A percentile compares a stretch with the other conserved stretches of the same genome.
These are phyloP conservation scores for Clonostachys solani DNA, from an alignment of 2,329 filamentous ascomycete genomes.

Conservation along the genomic window DNA sequence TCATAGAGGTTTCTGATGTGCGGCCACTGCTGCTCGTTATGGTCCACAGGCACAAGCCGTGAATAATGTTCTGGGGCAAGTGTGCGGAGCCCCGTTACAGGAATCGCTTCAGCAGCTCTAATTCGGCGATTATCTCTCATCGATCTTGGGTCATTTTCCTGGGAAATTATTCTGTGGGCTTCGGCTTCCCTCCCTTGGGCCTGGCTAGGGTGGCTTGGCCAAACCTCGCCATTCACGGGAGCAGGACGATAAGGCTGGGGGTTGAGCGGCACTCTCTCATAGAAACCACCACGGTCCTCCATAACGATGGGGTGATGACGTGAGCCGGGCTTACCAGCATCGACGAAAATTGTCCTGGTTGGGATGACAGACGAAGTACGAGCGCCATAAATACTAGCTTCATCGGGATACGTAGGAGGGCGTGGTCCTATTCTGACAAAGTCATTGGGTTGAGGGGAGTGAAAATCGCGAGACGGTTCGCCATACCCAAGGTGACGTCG, in stretches of 20 bases:
- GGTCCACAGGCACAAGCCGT: background rate
- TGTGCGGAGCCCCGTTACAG: background rate
- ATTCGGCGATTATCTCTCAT: background rate
- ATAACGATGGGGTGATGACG: constrained; percentile 15
- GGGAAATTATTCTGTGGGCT: constrained; percentile 4
- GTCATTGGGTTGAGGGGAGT: background rate
- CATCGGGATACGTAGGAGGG: background rate
- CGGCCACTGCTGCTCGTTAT: too few relatives aligned
- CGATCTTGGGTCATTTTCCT: constrained; percentile 6
- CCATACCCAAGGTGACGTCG: background rate
- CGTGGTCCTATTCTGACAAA: background rate
- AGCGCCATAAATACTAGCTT: too few relatives aligned
- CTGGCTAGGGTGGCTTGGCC: background rate
- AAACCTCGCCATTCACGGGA: background rate
- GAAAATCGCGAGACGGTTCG: background rate
- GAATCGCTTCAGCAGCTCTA: background rate
- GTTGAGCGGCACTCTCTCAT: constrained; percentile 18
- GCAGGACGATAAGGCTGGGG: background rate
- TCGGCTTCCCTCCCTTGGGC: background rate
- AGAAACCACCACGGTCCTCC: constrained; percentile 32
- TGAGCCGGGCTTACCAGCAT: background rate
- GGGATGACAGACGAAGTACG: background rate
- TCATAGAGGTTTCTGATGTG: too few relatives aligned
- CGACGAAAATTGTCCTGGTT: background rate
- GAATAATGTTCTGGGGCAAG: background rate